phyloP scores from a whole-genome alignment of 83 land plant species.

The Thuja plicata region DNA sequence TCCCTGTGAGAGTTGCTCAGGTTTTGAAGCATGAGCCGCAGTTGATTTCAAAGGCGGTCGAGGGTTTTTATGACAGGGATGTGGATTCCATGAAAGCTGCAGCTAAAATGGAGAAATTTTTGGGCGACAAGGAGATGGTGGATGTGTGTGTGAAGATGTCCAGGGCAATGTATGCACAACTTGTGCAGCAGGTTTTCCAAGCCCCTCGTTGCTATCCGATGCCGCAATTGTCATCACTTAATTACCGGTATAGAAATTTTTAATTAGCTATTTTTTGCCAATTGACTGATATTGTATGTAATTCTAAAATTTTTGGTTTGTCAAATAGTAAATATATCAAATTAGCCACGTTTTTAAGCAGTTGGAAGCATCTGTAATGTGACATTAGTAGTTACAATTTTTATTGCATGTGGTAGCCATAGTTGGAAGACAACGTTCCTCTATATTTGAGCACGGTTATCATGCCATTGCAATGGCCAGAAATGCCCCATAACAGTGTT shows the following conservation, averaged over 20 bases:
- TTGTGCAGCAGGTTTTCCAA: slow-evolving; percentile 85
- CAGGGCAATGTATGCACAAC: slow-evolving; percentile 94
- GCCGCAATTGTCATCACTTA: slow-evolving; percentile 36
- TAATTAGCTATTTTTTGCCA: background rate
- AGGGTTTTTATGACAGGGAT: slow-evolving; percentile 90
- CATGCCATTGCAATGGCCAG: too few species aligned
- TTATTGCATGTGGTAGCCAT: background rate
- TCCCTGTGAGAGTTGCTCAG: slow-evolving; percentile 79
- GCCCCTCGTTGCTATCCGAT: slow-evolving; percentile 87
- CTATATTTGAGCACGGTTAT: too few species aligned
- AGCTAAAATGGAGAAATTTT: slow-evolving; percentile 71
- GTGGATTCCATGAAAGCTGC: slow-evolving; percentile 90
- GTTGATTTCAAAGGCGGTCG: slow-evolving; percentile 82
- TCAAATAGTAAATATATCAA: background rate
- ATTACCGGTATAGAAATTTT: background rate
- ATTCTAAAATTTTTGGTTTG: background rate
- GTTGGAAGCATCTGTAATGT: background rate
- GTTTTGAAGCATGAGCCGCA: slow-evolving; percentile 88
- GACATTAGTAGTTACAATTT: too few species aligned
- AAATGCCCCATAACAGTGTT: too few species aligned
- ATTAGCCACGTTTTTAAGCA: background rate
- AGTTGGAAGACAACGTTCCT: too few species aligned
- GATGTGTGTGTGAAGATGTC: slow-evolving; percentile 73
- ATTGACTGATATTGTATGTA: background rate
- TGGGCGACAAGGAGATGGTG: slow-evolving; percentile 63